These are phyloP conservation scores for Cadophora sp. DNA, from an alignment of 2,329 filamentous ascomycete genomes.

Conservation along the genomic window DNA sequence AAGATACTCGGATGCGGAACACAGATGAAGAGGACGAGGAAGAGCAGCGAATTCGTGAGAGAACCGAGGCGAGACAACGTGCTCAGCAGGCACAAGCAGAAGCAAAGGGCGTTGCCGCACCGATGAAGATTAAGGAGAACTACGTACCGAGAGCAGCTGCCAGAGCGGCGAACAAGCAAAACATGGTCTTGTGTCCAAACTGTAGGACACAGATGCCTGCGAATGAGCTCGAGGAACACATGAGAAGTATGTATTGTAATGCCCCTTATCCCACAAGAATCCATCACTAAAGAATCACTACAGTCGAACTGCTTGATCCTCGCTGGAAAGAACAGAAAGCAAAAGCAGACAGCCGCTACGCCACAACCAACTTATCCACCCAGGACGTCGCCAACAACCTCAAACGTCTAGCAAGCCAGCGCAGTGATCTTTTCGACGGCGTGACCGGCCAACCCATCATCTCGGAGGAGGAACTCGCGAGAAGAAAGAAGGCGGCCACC, in stretches of 20 bases:
- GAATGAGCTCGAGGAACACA: conserved; percentile 88
- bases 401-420: conserved; percentile 90
- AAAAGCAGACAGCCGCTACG: conserved; percentile 83
- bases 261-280: not conserved
- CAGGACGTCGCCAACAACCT: conserved; percentile 91
- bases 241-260: conserved; percentile 74
- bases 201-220: conserved; percentile 90
- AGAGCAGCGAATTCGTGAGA: conserved; percentile 66
- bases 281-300: conserved; percentile 28
- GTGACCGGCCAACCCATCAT: conserved; percentile 71
- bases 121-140: conserved; percentile 92
- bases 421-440: conserved; percentile 85
- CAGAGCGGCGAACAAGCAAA: conserved; percentile 69
- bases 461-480: conserved; percentile 74
- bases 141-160: conserved; percentile 87
- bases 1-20: conserved; percentile 39
- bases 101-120: conserved; percentile 68
- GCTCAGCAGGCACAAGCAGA: conserved; percentile 82
- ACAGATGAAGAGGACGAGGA: conserved; percentile 65
- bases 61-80: conserved; percentile 63
- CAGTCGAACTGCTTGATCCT: conserved; percentile 87
- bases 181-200: conserved; percentile 83
- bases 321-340: conserved; percentile 95
- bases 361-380: conserved; percentile 85
- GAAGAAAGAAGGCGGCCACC: conserved; percentile 77